phyloP scores from a whole-genome alignment of 371 early-diverging fungal genomes.

The Rhizopus microsporus region DNA sequence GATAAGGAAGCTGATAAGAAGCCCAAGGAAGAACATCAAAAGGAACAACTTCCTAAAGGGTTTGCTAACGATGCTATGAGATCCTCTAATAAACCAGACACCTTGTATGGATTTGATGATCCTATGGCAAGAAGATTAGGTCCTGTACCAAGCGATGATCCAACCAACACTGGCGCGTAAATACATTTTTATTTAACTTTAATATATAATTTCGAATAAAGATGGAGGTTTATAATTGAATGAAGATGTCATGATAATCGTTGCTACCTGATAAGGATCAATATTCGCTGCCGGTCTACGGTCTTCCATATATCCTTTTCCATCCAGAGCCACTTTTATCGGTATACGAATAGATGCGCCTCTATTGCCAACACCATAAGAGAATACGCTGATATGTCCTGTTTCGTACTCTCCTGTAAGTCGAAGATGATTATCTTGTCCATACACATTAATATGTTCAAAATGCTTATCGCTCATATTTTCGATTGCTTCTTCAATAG shows the following conservation, averaged over 20 bases:
- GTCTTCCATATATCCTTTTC: conserved; percentile 54
- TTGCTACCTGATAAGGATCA: conserved; percentile 52
- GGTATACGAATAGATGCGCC: conserved; percentile 59
- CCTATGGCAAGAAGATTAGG: conserved; percentile 34
- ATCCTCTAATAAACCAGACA: conserved; percentile 23
- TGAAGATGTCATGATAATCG: conserved; percentile 47
- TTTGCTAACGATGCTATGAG: conserved; percentile 36
- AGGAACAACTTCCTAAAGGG: conserved; percentile 25
- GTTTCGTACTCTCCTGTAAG: conserved; percentile 55
- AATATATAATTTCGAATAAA: neutral
- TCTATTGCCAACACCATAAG: conserved; percentile 51
- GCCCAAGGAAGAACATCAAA: conserved; percentile 7
- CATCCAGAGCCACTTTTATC: conserved; percentile 41
- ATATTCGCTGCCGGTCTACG: conserved; percentile 57
- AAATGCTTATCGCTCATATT: conserved; percentile 44
- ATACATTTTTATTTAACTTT: neutral
- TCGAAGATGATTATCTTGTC: conserved; percentile 51
- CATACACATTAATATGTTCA: conserved; percentile 56
- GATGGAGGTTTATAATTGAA: conserved; percentile 18
- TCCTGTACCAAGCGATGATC: conserved; percentile 29
- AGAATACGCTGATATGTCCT: conserved; percentile 51
- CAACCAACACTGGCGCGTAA: conserved; percentile 24
- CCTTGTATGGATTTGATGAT: conserved; percentile 31
- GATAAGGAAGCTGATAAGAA: neutral
- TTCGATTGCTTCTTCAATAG: conserved; percentile 51